Evolutionary conservation across 106 monocot genomes (phyloP).

Genomic region (Platanthera guangdongensis): DNA sequence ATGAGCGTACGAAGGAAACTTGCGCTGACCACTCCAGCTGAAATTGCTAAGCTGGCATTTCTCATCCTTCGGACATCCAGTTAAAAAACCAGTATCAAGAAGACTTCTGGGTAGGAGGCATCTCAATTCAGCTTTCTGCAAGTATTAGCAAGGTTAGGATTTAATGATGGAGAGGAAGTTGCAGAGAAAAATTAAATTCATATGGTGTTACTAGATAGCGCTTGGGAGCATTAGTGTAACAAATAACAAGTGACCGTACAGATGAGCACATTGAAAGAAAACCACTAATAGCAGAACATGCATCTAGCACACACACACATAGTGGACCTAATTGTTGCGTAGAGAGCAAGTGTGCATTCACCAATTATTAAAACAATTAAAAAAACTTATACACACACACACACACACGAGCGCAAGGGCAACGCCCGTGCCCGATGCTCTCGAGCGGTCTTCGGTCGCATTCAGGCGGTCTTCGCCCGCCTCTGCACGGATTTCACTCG

Average conservation of each 20-base stretch:
- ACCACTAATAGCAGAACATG: background rate
- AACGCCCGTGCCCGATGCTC: no score
- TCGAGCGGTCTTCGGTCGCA: no score
- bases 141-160: background rate
- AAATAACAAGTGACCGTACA: background rate
- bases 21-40: conserved; percentile 92
- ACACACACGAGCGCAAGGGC: no score
- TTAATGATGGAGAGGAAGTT: background rate
- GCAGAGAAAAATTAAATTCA: background rate
- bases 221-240: background rate
- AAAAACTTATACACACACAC: no score
- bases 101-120: conserved; percentile 66
- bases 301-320: background rate
- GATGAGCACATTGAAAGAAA: background rate
- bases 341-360: background rate
- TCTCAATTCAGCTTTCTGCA: conserved; percentile 90
- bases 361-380: no score
- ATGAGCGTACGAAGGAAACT: conserved; percentile 65
- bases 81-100: conserved; percentile 66
- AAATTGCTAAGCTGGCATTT: conserved; percentile 22
- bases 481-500: no score
- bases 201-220: background rate
- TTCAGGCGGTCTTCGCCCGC: no score
- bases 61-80: conserved; percentile 15
- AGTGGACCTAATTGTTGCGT: background rate